A percentile compares a stretch with the other conserved stretches of the same genome.
phyloP scores from a whole-genome alignment of 2,329 filamentous ascomycete genomes.

The Fusarium tupiense region DNA sequence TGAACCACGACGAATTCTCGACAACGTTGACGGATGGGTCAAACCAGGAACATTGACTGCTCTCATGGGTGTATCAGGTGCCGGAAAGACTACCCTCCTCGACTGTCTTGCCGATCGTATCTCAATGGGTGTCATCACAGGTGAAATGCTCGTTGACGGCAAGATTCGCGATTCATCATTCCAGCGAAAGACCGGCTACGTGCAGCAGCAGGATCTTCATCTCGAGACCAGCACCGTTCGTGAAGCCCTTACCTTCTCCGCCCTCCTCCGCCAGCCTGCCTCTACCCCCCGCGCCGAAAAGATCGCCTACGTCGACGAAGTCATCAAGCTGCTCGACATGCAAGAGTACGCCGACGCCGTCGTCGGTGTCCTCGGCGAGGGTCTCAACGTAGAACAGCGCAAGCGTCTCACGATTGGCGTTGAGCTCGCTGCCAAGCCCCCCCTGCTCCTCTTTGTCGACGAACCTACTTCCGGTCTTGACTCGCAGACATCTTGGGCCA shows the following conservation, averaged over 20 bases:
- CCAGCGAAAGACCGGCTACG: slow-evolving; percentile 77
- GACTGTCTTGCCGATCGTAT: slow-evolving; percentile 72
- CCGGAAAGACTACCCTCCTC: slow-evolving; percentile 73
- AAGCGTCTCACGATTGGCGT: slow-evolving; percentile 64
- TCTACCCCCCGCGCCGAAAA: slow-evolving; percentile 58
- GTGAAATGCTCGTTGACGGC: slow-evolving; percentile 78
- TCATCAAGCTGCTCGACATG: slow-evolving; percentile 65
- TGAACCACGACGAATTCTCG: slow-evolving; percentile 71
- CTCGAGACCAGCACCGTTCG: slow-evolving; percentile 57
- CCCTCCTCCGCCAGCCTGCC: slow-evolving; percentile 57
- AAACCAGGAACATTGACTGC: slow-evolving; percentile 79
- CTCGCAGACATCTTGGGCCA: slow-evolving; percentile 73
- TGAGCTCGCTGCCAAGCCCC: slow-evolving; percentile 55
- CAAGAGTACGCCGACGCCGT: slow-evolving; percentile 65
- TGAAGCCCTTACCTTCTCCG: slow-evolving; percentile 54
- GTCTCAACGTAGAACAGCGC: slow-evolving; percentile 60
- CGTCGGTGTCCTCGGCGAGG: slow-evolving; percentile 56
- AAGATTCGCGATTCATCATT: slow-evolving; percentile 71
- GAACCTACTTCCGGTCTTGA: slow-evolving; percentile 67
- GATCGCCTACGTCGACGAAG: slow-evolving; percentile 62
- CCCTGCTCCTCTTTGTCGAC: slow-evolving; percentile 62
- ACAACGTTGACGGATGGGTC: slow-evolving; percentile 79
- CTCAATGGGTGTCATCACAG: slow-evolving; percentile 76
- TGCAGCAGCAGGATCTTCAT: slow-evolving; percentile 71
- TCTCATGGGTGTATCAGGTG: slow-evolving; percentile 65